Base-by-base conservation (phyloP, 1,139 yeast genomes). In the Kurtzmaniella quercitrusa region DNA sequence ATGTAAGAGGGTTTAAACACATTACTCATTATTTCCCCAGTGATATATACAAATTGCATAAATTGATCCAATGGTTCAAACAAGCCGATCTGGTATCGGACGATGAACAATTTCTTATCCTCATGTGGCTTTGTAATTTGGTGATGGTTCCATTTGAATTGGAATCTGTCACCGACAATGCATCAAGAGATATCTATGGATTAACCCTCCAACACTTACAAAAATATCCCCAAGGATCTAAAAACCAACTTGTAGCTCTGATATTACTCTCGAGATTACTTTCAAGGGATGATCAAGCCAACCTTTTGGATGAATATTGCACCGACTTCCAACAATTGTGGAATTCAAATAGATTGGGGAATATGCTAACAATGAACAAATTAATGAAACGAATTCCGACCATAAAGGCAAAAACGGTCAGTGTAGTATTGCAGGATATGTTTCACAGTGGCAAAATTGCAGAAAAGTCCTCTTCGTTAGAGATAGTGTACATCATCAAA, bases 91-190 rank as follows among this genome's bases (percentile, higher is more conserved):
- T 18, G 14, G 43, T 46, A 29, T 46, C 49, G 75, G 96, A 94
- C 68, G 79, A 56, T 50, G 77, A 77, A 41, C 58, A 71, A 10
- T 87, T 79, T 52, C 60, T 82, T 3, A 59, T 82, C 38, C 62
- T 89, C n/a, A 65, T 86, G 7, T 90, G 96, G 96, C 66, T 88
- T 14, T 75, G 85, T 1, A 79, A 83, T 25, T 63, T 89, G 16
- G 76, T 81, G 0, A 63, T 86, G 31, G 81, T 82, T 0, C 97
- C 98, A 0, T 90, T 90, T 56, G 72, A 76, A 2, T 65, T 90
- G 38, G 62, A 59, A 1, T 56, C 65, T 0, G 64, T 84, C 38
- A 66, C 65, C 12, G 49, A 52, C 0, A 57, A 60, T 4, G 50
- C 79, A 11, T 64, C 72, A 1, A 43, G 50, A 0, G 43, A 61